Conservation (phyloP, 1,284 basidiomycete species). For the Ceratorhiza oryzae-sativae region DNA sequence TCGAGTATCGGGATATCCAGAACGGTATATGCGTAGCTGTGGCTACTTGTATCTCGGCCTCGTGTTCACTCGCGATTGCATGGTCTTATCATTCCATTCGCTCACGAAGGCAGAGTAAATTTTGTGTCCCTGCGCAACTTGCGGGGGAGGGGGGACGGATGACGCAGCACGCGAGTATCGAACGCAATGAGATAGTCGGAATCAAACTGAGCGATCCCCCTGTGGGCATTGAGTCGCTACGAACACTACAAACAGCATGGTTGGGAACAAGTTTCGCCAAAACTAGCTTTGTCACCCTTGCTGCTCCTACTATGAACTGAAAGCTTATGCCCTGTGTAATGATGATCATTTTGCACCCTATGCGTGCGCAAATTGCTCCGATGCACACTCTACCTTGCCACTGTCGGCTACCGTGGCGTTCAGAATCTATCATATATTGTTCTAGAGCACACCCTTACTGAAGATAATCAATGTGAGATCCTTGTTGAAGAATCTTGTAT, state of each 20-base stretch:
- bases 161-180: slow-evolving; percentile 24
- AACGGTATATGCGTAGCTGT: background rate
- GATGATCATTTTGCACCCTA: slow-evolving; percentile 13
- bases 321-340: background rate
- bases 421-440: background rate
- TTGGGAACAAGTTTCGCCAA: background rate
- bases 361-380: background rate
- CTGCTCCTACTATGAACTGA: background rate
- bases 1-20: background rate
- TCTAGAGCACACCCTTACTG: slow-evolving; percentile 1
- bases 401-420: background rate
- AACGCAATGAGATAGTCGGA: background rate
- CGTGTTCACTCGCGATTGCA: background rate
- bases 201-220: slow-evolving; percentile 27
- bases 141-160: slow-evolving; percentile 17
- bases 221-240: slow-evolving; percentile 6
- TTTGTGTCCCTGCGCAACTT: background rate
- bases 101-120: background rate
- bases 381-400: background rate
- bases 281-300: background rate
- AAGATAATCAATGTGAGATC: background rate
- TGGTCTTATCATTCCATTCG: background rate
- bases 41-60: background rate
- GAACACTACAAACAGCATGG: background rate
- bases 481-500: background rate